Conservation (phyloP, 1,284 basidiomycete genomes). For the Termitomyces sp. region DNA sequence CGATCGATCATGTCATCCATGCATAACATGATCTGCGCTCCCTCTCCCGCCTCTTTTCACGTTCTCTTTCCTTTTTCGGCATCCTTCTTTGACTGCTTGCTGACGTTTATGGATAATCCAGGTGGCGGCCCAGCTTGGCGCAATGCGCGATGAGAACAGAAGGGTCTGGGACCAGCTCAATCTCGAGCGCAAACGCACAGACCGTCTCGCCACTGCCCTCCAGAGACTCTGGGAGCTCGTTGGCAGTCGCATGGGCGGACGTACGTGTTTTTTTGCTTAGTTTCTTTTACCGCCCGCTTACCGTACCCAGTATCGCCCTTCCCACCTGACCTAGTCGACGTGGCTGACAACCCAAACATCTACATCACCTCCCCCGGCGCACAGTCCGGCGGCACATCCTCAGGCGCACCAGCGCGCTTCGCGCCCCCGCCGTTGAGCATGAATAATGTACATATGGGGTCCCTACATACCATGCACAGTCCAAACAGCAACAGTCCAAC, state of each 20-base stretch:
- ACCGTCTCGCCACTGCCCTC: constrained; percentile 42
- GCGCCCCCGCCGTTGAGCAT: constrained; percentile 34
- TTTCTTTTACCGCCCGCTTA: constrained; percentile 3
- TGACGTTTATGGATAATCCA: constrained; percentile 20
- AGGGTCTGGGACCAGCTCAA: constrained; percentile 51
- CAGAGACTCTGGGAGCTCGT: constrained; percentile 55
- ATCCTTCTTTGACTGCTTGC: background rate
- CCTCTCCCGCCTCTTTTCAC: too few species aligned
- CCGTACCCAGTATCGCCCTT: constrained; percentile 49
- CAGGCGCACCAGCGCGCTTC: constrained; percentile 26
- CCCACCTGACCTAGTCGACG: constrained; percentile 56
- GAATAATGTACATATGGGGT: constrained; percentile 25
- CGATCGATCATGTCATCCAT: constrained; percentile 1
- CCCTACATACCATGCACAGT: constrained; percentile 34
- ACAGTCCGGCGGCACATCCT: constrained; percentile 13
- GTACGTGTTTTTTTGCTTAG: constrained; percentile 30
- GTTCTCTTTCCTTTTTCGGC: constrained; percentile 2
- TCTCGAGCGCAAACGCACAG: constrained; percentile 46
- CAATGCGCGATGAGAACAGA: constrained; percentile 67
- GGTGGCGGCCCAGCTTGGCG: constrained; percentile 57
- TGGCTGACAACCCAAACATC: constrained; percentile 56
- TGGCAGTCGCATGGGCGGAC: constrained; percentile 43
- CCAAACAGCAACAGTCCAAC: constrained; percentile 60
- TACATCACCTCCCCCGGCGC: constrained; percentile 59
- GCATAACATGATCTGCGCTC: too few species aligned